Conservation (phyloP, 148 eudicot species). For the Rhododendron griersonianum region DNA sequence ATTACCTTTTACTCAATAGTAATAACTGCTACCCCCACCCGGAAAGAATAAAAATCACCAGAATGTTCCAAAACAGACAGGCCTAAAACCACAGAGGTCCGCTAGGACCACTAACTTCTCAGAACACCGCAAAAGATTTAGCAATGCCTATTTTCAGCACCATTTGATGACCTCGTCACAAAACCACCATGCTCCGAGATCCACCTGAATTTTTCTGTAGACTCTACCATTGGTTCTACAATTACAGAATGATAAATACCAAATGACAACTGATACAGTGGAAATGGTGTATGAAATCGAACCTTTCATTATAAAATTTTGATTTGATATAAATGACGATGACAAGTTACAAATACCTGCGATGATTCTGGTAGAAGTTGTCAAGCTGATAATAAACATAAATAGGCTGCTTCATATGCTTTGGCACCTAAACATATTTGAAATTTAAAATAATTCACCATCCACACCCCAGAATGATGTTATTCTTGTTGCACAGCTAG, state of each 20-base stretch:
- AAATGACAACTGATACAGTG: neutral
- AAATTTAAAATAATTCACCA: neutral
- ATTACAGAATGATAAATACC: too few species aligned
- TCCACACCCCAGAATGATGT: neutral
- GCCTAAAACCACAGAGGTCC: too few species aligned
- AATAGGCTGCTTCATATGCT: constrained; percentile 81
- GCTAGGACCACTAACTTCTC: too few species aligned
- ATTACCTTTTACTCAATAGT: neutral
- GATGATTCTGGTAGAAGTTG: constrained; percentile 97
- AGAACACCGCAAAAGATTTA: neutral
- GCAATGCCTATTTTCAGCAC: neutral
- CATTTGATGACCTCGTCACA: neutral
- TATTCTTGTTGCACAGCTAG: neutral
- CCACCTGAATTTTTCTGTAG: neutral
- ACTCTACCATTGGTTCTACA: neutral
- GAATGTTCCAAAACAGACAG: neutral
- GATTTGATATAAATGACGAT: neutral
- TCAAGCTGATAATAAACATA: constrained; percentile 95
- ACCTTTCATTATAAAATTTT: too few species aligned
- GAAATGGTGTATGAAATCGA: neutral
- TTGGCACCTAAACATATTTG: constrained; percentile 35
- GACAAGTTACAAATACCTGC: constrained; percentile 46
- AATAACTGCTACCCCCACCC: neutral
- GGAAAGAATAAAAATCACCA: neutral
- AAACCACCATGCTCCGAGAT: neutral